These are phyloP conservation scores for Tripterygium wilfordii DNA, from an alignment of 177 flowering plant genomes.

Conservation along the genomic window DNA sequence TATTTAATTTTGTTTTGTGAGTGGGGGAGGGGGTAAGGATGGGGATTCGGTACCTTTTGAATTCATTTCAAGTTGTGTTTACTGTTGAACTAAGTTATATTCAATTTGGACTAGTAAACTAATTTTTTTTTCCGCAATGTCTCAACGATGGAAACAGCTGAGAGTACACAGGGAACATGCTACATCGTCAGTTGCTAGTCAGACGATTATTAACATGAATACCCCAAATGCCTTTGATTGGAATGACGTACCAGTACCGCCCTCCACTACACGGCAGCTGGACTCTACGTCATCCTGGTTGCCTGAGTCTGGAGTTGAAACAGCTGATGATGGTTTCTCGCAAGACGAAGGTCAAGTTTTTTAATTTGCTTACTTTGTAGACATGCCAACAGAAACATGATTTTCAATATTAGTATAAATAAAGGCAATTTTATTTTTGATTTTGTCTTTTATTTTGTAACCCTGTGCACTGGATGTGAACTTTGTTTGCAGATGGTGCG, in stretches of 20 bases:
- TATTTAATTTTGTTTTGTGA: too few species aligned
- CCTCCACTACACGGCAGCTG: slow-evolving; percentile 33
- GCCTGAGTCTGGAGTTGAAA: slow-evolving; percentile 37
- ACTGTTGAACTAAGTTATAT: too few species aligned
- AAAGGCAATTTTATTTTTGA: background rate
- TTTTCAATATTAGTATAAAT: too few species aligned
- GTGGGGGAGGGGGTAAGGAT: too few species aligned
- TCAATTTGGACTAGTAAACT: background rate
- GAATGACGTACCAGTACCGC: slow-evolving; percentile 33
- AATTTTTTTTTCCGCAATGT: slow-evolving; percentile 2
- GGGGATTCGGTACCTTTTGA: too few species aligned
- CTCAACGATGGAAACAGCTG: too few species aligned
- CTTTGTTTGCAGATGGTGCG: background rate
- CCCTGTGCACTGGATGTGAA: background rate
- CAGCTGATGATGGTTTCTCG: slow-evolving; percentile 35
- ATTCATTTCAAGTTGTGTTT: too few species aligned
- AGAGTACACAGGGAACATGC: slow-evolving; percentile 54
- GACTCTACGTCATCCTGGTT: slow-evolving; percentile 16
- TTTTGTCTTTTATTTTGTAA: background rate
- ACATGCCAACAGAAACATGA: too few species aligned
- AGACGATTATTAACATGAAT: slow-evolving; percentile 25
- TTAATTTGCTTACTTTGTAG: background rate
- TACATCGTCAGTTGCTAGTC: slow-evolving; percentile 31
- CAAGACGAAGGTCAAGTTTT: slow-evolving; percentile 46
- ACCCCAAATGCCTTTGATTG: slow-evolving; percentile 49